phyloP scores from a whole-genome alignment of 495 filamentous ascomycete species.

The Aspergillus baeticus region DNA sequence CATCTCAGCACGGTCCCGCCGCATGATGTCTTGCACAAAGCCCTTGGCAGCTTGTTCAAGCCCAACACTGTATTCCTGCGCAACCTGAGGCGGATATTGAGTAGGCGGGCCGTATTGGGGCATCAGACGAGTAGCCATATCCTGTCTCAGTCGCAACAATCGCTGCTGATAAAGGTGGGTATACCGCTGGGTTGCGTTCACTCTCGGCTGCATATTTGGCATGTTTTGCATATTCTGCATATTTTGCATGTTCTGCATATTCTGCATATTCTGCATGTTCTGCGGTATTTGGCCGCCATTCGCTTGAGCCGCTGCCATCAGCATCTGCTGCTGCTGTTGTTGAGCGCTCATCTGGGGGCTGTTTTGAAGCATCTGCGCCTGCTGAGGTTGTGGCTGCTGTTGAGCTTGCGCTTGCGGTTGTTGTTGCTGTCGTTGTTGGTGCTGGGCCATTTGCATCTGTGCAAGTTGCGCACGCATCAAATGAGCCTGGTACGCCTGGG shows the following conservation, averaged over 20 bases:
- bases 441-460: constrained; percentile 43
- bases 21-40: constrained; percentile 48
- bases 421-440: constrained; percentile 36
- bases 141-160: constrained; percentile 34
- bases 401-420: constrained; percentile 22
- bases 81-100: constrained; percentile 43
- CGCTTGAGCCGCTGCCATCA: constrained; percentile 42
- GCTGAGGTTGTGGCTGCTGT: constrained; percentile 27
- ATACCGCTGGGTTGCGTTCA: constrained; percentile 35
- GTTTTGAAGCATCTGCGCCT: constrained; percentile 35
- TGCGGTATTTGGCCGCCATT: constrained; percentile 40
- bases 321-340: constrained; percentile 39
- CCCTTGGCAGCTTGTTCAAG: constrained; percentile 39
- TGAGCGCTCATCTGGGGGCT: constrained; percentile 36
- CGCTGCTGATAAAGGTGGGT: constrained; percentile 39
- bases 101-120: constrained; percentile 41
- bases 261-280: constrained; percentile 25
- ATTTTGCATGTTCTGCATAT: constrained; percentile 26
- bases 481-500: constrained; percentile 48
- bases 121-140: constrained; percentile 40
- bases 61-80: constrained; percentile 38
- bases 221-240: constrained; percentile 19
- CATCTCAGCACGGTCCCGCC: constrained; percentile 39
- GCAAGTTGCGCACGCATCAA: constrained; percentile 41
- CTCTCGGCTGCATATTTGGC: constrained; percentile 24